phyloP scores from a whole-genome alignment of 208 protist genomes.

The Trypanosoma theileri region DNA sequence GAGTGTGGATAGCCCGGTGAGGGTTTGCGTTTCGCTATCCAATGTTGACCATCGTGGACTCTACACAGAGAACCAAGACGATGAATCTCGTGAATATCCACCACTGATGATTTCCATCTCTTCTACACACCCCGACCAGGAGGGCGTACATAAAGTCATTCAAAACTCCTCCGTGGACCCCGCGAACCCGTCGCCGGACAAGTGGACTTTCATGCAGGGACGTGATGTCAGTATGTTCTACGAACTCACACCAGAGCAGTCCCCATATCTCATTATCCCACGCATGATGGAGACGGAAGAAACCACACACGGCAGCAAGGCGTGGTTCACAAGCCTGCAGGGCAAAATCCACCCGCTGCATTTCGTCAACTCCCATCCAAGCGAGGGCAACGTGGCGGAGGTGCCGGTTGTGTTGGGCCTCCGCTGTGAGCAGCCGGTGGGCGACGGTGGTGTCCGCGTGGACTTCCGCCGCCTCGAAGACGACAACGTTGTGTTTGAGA shows the following conservation, averaged over 20 bases:
- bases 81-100: conserved; percentile 59
- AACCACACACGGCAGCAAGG: conserved; percentile 29
- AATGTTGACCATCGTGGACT: conserved; percentile 66
- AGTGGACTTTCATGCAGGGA: conserved; percentile 82
- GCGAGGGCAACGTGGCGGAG: conserved; percentile 36
- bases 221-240: conserved; percentile 75
- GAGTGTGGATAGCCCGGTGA: conserved; percentile 40
- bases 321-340: conserved; percentile 41
- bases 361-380: conserved; percentile 39
- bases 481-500: conserved; percentile 76
- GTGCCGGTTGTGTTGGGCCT: conserved; percentile 67
- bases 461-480: conserved; percentile 36
- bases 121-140: conserved; percentile 24
- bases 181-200: conserved; percentile 44
- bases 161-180: conserved; percentile 61
- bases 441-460: conserved; percentile 25
- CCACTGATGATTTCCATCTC: conserved; percentile 82
- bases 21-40: conserved; percentile 53
- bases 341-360: conserved; percentile 43
- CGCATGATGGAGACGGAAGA: conserved; percentile 68
- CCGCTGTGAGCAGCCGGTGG: conserved; percentile 21
- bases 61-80: conserved; percentile 31
- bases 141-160: conserved; percentile 45
- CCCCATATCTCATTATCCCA: conserved; percentile 72
- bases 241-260: conserved; percentile 47